Evolutionary conservation across 75 land plant genomes (phyloP).

Genomic region (Cunninghamia lanceolata): DNA sequence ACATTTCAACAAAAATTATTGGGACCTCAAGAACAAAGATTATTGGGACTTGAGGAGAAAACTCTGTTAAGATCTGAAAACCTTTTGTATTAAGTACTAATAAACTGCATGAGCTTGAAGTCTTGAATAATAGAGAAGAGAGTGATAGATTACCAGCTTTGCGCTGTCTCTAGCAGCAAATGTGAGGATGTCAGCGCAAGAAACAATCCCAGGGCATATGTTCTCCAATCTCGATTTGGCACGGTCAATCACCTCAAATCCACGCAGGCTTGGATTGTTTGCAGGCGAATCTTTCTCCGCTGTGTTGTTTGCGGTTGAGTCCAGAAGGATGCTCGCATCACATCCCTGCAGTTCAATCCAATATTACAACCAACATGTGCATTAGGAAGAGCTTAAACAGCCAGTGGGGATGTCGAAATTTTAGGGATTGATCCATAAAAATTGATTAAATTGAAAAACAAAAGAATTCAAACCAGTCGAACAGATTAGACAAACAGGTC

Average conservation of each 20-base stretch:
- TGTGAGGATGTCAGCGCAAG: slow-evolving; percentile 53
- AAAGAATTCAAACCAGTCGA: too few relatives aligned
- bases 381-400: too few relatives aligned
- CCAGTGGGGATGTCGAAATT: too few relatives aligned
- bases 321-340: slow-evolving; percentile 43
- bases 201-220: slow-evolving; percentile 34
- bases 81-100: too few relatives aligned
- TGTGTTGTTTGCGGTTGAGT: slow-evolving; percentile 28
- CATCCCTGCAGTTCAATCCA: slow-evolving; percentile 26
- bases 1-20: too few relatives aligned
- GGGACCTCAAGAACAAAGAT: too few relatives aligned
- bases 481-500: too few relatives aligned
- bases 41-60: too few relatives aligned
- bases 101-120: too few relatives aligned
- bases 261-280: slow-evolving; percentile 37
- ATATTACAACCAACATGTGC: background rate
- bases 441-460: too few relatives aligned
- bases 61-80: too few relatives aligned
- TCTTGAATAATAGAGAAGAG: background rate
- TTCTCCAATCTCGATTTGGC: slow-evolving; percentile 46
- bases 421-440: too few relatives aligned
- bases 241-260: slow-evolving; percentile 40
- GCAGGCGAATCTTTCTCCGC: slow-evolving; percentile 28
- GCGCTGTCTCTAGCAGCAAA: slow-evolving; percentile 44
- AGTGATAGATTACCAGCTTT: background rate